Conservation (phyloP, 306 rosid species). For the Cucumis sativus region DNA sequence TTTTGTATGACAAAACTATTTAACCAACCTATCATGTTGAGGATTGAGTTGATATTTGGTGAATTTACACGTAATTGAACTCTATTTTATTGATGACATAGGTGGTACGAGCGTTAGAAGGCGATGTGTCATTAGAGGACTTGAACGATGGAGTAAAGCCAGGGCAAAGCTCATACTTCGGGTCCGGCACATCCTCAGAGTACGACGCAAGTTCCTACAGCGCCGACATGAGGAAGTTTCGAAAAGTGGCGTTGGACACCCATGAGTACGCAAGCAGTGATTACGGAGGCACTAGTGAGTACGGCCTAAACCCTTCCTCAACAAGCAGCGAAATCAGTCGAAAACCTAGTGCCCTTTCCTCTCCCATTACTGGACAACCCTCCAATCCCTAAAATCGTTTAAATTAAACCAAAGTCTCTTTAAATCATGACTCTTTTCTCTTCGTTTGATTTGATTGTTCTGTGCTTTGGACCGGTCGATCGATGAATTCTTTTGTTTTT, state of each 20-base stretch:
- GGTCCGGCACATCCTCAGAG: constrained; percentile 21
- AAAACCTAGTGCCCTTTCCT: background rate
- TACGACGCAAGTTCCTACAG: constrained; percentile 32
- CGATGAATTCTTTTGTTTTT: background rate
- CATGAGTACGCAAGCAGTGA: constrained; percentile 39
- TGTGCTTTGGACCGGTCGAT: background rate
- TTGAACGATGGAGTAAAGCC: constrained; percentile 42
- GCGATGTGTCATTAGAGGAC: constrained; percentile 56
- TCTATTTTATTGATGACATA: background rate
- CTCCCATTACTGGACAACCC: background rate
- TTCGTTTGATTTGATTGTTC: background rate
- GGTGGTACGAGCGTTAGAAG: constrained; percentile 73
- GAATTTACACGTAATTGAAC: too few species aligned
- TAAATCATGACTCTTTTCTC: too few species aligned
- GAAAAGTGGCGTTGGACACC: constrained; percentile 28
- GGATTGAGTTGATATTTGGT: too few species aligned
- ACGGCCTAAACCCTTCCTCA: constrained; percentile 45
- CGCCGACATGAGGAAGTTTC: constrained; percentile 43
- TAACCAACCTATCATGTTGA: too few species aligned
- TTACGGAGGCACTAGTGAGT: constrained; percentile 47
- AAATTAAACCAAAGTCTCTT: too few species aligned
- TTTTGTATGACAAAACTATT: too few species aligned
- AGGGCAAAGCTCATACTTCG: constrained; percentile 19
- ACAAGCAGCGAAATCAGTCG: constrained; percentile 29
- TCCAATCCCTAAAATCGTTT: too few species aligned